These are phyloP conservation scores for Tricholoma hemisulphureum DNA, from an alignment of 768 basidiomycete species.

Conservation along the genomic window DNA sequence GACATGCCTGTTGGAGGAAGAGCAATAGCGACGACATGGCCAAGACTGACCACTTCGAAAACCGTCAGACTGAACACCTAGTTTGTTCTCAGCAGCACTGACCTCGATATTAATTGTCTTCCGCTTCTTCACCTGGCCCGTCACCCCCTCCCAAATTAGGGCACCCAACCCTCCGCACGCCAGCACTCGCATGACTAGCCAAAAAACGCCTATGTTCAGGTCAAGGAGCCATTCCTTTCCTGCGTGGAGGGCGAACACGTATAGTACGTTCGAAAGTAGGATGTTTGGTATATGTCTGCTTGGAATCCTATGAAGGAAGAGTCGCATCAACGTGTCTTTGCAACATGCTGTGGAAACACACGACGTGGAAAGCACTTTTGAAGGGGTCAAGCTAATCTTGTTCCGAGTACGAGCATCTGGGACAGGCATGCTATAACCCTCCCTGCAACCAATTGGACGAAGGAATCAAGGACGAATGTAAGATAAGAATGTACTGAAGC, in stretches of 20 bases:
- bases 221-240: constrained; percentile 67
- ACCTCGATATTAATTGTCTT: constrained; percentile 35
- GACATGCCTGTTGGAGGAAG: constrained; percentile 64
- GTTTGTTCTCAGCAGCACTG: constrained; percentile 6
- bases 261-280: constrained; percentile 59
- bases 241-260: constrained; percentile 60
- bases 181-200: constrained; percentile 72
- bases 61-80: constrained; percentile 2
- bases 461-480: background rate
- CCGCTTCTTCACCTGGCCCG: constrained; percentile 52
- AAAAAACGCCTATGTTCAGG: constrained; percentile 69
- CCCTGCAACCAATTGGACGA: background rate
- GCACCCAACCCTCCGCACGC: constrained; percentile 70
- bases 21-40: constrained; percentile 64
- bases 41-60: constrained; percentile 64
- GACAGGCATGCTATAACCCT: constrained; percentile 48
- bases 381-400: constrained; percentile 61
- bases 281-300: constrained; percentile 54
- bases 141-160: constrained; percentile 57
- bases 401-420: constrained; percentile 67
- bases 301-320: constrained; percentile 42
- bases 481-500: background rate
- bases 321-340: constrained; percentile 19
- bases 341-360: constrained; percentile 31
- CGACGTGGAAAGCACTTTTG: constrained; percentile 53